Base-by-base conservation (phyloP, 2,329 filamentous ascomycete genomes). In the Raffaelea ambrosiae region DNA sequence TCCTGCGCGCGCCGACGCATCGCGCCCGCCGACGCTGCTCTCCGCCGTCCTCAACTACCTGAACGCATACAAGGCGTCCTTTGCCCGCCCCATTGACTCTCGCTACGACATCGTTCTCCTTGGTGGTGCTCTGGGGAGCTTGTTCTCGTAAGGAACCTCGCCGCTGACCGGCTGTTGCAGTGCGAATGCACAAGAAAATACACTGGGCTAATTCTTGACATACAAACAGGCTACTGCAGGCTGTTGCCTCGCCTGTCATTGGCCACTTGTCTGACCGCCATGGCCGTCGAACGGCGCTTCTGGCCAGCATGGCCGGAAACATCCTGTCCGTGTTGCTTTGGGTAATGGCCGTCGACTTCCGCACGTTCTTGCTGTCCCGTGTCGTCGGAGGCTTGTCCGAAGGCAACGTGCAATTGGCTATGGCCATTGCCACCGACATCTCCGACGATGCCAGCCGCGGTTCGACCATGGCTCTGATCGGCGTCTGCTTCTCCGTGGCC, bases 21-120 rank as follows among this genome's bases (percentile, higher is more conserved):
- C 43, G n/a, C 44, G 69, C 33, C 69, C 76, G 3, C 66, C 70
- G 49, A 89, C 87, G 1, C 68, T 95, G 31, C 81, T 98, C 23
- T 83, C 88, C 54, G 79, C 78, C 52, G 81, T 97, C 48, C 77
- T 98, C 53, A 73, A 76, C 57, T 90, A 86, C 57, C 77, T 98
- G 46, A 96, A 98, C 63, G 76, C 86, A 41, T 98, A 98, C 78
- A 98, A 98, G 68, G 84, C 90, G 55, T 79, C 87, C 49, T 98
- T 98, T 62, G 83, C 88, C 40, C 83, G 84, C 48, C 90, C 91
- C 40, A 97, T 98, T 65, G 91, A 95, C 61, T 90, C 90, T 49
- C 83, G 88, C 70, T 95, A 98, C 72, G 93, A 98, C 63, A 95
- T 97, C 57, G 90, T 98, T 22, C 77, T 98, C 40, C 79, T 98